Evolutionary conservation across 2,329 filamentous ascomycete species (phyloP), one percentile per base, ranked within the genome.

Genomic region (Helotiales sp.): DNA sequence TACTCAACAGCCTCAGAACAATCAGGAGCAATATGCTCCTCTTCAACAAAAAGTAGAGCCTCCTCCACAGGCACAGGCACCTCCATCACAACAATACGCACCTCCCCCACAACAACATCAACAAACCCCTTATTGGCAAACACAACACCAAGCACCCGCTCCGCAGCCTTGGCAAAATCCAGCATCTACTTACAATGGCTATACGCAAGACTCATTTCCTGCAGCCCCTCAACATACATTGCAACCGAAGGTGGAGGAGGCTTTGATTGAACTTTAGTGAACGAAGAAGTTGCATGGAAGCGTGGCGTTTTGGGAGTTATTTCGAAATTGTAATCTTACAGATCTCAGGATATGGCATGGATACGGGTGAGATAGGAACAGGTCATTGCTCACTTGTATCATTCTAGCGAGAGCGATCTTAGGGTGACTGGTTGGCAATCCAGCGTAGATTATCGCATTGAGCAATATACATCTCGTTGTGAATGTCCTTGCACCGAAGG

Each of bases 211-310:
- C 24, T 76, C 81, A 2, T 90, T 91, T 67, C 88, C 89, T 1
- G 77, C 82, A 2, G 84, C 83, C 27, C 85, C 86, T 15, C 82
- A 86, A 58, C 83, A 87, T 70, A 79, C 83, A 17, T 46, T 58
- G 55, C 76, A 80, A 64, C 70, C 79, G 73, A 70, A 78, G 1
- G 80, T 88, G 47, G 90, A 93, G 73, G 90, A 93, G 73, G 88
- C 86, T 58, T 74, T 95, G 68, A 95, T 95, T 73, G 90, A 95
- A 72, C 78, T 93, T 61, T 93, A 73, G 65, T 50, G 7, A n/a
- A n/a, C n/a, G n/a, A n/a, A n/a, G n/a, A n/a, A 33, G 30, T 90
- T 87, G 1, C 83, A 81, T 42, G 81, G 44, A 36, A 61, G 59
- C 57, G 55, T 55, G 62, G 62, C 62, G 62, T 66, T 64, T 17